Percentiles rank a stretch among this genome's conserved stretches.
Conservation (phyloP, 148 eudicot genomes). For the Spergularia marina region DNA sequence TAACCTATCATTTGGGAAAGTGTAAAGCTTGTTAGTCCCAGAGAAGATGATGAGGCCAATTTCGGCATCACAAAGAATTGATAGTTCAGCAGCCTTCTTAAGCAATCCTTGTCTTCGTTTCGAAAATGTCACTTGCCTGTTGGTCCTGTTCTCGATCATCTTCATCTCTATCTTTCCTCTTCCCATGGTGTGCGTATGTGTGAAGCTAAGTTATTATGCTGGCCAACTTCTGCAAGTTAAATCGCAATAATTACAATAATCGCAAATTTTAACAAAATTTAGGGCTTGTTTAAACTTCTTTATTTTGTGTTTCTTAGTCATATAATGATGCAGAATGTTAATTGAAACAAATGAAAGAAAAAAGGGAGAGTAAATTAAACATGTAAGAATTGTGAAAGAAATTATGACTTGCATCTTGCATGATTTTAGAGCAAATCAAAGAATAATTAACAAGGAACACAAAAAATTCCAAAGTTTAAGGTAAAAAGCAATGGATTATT, state of each 20-base stretch:
- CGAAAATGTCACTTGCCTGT: conserved; percentile 85
- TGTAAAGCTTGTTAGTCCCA: conserved; percentile 61
- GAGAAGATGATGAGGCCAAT: conserved; percentile 82
- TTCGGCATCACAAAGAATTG: conserved; percentile 81
- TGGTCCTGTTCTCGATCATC: conserved; percentile 76
- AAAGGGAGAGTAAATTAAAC: too few species aligned
- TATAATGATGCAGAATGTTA: too few species aligned
- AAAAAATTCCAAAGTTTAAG: conserved; percentile 25
- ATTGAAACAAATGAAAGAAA: too few species aligned
- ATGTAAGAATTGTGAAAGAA: too few species aligned
- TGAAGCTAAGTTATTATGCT: too few species aligned
- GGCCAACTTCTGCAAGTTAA: too few species aligned
- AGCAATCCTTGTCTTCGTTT: conserved; percentile 66
- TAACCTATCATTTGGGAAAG: conserved; percentile 54
- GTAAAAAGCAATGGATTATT: conserved; percentile 10
- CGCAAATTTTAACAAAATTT: too few species aligned
- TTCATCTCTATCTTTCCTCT: conserved; percentile 78
- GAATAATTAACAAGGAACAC: conserved; percentile 16
- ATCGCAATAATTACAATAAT: too few species aligned
- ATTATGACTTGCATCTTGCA: too few species aligned
- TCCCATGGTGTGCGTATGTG: conserved; percentile 46
- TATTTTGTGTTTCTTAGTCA: too few species aligned
- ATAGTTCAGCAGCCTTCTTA: conserved; percentile 76
- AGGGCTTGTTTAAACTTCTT: too few species aligned
- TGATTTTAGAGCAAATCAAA: conserved; percentile 2